These are phyloP conservation scores for Diaporthe batatas DNA, from an alignment of 2,329 filamentous ascomycete genomes.

Conservation along the genomic window DNA sequence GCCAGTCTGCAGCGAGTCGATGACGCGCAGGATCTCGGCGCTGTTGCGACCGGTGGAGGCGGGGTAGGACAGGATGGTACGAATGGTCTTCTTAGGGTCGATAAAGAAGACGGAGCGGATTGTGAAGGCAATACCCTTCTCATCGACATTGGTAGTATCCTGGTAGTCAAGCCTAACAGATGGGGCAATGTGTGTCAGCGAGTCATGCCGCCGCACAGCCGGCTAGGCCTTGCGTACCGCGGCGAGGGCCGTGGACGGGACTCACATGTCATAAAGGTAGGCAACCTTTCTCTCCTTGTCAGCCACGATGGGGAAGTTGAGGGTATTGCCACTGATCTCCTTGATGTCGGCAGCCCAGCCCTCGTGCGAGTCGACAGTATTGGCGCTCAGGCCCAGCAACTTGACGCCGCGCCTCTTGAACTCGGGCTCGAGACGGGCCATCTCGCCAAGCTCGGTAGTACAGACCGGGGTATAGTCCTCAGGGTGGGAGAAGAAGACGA, in stretches of 20 bases:
- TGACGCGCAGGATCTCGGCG: constrained; percentile 81
- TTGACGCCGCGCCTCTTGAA: constrained; percentile 90
- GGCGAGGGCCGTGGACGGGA: constrained; percentile 30
- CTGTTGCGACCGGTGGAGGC: constrained; percentile 90
- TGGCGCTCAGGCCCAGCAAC: constrained; percentile 91
- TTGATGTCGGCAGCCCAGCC: constrained; percentile 92
- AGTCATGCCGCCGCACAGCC: background rate
- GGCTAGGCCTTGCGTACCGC: background rate
- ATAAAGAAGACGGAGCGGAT: constrained; percentile 97
- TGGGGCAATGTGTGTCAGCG: constrained; percentile 20
- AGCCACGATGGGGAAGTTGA: constrained; percentile 84
- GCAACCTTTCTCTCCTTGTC: constrained; percentile 84
- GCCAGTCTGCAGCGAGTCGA: constrained; percentile 84
- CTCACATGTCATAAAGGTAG: constrained; percentile 82
- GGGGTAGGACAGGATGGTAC: constrained; percentile 92
- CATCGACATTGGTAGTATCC: constrained; percentile 84
- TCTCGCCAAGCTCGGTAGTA: constrained; percentile 94
- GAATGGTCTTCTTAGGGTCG: constrained; percentile 93
- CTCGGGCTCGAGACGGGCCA: constrained; percentile 89
- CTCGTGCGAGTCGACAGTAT: constrained; percentile 85
- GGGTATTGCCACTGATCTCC: constrained; percentile 78
- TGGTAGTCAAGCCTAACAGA: constrained; percentile 77
- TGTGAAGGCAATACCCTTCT: constrained; percentile 89
- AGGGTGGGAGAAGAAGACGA: constrained; percentile 86
- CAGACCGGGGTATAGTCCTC: constrained; percentile 95